phyloP scores from a whole-genome alignment of 2,329 filamentous ascomycete species.

The Penicillium crustosum region DNA sequence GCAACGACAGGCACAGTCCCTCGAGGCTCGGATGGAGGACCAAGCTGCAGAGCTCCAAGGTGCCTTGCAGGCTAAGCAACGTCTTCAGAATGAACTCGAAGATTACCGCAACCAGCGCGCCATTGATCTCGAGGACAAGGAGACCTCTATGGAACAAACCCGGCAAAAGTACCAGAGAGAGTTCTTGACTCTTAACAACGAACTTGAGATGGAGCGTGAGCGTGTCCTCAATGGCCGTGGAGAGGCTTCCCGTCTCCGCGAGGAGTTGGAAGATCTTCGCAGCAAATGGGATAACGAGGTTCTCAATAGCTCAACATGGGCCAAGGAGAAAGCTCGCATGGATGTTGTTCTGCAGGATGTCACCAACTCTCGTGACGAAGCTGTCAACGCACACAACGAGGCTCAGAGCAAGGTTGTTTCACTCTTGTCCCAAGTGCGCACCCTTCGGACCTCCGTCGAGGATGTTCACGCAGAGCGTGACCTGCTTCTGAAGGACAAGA shows the following conservation, averaged over 20 bases:
- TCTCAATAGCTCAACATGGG: constrained; percentile 95
- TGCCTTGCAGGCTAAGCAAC: constrained; percentile 84
- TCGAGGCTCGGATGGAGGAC: constrained; percentile 90
- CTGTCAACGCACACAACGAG: constrained; percentile 88
- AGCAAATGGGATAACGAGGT: constrained; percentile 99
- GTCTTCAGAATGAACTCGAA: constrained; percentile 93
- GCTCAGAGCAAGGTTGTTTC: constrained; percentile 91
- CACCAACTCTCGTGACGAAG: constrained; percentile 88
- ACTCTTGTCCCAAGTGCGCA: constrained; percentile 83
- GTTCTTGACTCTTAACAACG: constrained; percentile 82
- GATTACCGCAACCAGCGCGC: constrained; percentile 94
- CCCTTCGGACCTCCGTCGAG: constrained; percentile 78
- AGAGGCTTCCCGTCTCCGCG: constrained; percentile 84
- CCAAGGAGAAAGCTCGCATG: constrained; percentile 91
- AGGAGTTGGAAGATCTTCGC: constrained; percentile 90
- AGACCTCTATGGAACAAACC: constrained; percentile 93
- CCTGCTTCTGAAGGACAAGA: constrained; percentile 81
- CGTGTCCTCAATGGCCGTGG: constrained; percentile 80
- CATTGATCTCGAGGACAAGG: constrained; percentile 96
- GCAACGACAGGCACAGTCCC: constrained; percentile 82
- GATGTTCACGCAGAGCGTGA: constrained; percentile 85
- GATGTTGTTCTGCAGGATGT: constrained; percentile 88
- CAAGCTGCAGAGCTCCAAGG: constrained; percentile 84
- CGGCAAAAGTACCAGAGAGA: constrained; percentile 96
- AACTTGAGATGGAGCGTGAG: constrained; percentile 90